Evolutionary conservation across 306 rosid species (phyloP).

Genomic region (Notholithocarpus densiflorus): DNA sequence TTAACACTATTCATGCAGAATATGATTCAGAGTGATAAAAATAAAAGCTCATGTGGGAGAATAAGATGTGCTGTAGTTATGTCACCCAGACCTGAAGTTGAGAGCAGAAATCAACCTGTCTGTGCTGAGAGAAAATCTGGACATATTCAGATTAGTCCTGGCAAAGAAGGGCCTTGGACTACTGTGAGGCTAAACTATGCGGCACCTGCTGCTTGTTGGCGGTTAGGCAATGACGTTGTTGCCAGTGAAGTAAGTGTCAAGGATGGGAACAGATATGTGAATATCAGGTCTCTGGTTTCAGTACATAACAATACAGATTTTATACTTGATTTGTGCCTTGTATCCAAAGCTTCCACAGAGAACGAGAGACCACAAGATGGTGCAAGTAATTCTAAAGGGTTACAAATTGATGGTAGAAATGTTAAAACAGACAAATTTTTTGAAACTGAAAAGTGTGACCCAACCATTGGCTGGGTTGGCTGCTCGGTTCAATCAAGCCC

Average conservation of each 20-base stretch:
- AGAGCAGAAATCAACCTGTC: constrained; percentile 35
- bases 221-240: constrained; percentile 84
- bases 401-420: constrained; percentile 29
- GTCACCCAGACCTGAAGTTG: constrained; percentile 51
- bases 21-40: constrained; percentile 38
- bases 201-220: constrained; percentile 96
- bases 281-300: constrained; percentile 84
- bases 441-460: constrained; percentile 69
- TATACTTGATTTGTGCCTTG: constrained; percentile 67
- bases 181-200: constrained; percentile 95
- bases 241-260: constrained; percentile 90
- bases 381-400: constrained; percentile 38
- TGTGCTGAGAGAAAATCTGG: constrained; percentile 54
- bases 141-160: constrained; percentile 91
- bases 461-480: constrained; percentile 64
- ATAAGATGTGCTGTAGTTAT: constrained; percentile 62
- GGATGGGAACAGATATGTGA: constrained; percentile 86
- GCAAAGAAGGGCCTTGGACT: constrained; percentile 97
- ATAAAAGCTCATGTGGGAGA: constrained; percentile 38
- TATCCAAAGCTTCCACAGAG: constrained; percentile 36
- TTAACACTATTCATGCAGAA: constrained; percentile 19
- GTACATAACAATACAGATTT: constrained; percentile 71
- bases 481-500: constrained; percentile 35
- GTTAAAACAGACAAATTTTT: constrained; percentile 56
- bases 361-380: constrained; percentile 24